phyloP scores from a whole-genome alignment of 2,329 filamentous ascomycete species.

The Fusarium penzigii region DNA sequence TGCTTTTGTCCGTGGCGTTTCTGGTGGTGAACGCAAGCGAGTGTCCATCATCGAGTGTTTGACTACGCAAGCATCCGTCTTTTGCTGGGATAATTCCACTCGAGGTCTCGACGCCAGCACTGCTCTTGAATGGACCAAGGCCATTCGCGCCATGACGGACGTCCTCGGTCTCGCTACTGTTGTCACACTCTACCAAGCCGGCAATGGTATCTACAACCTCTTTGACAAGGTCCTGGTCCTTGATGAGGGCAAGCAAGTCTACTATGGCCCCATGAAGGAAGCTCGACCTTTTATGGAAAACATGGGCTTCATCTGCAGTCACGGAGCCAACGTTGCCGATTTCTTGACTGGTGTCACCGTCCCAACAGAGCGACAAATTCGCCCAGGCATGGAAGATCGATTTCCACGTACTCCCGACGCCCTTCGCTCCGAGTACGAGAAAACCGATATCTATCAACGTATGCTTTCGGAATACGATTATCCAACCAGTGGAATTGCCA shows the following conservation, averaged over 20 bases:
- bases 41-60: constrained; percentile 69
- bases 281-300: constrained; percentile 66
- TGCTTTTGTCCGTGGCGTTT: constrained; percentile 65
- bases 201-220: constrained; percentile 67
- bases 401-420: constrained; percentile 48
- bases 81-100: constrained; percentile 69
- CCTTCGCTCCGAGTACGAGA: constrained; percentile 52
- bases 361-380: constrained; percentile 67
- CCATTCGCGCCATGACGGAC: constrained; percentile 65
- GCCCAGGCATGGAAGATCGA: constrained; percentile 35
- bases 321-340: constrained; percentile 65
- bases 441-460: constrained; percentile 47
- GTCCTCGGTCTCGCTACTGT: constrained; percentile 60
- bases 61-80: constrained; percentile 58
- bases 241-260: constrained; percentile 66
- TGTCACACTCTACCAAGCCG: constrained; percentile 69
- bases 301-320: constrained; percentile 62
- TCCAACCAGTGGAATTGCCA: constrained; percentile 50
- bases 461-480: constrained; percentile 61
- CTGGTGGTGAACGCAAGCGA: constrained; percentile 68
- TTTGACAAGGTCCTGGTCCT: constrained; percentile 72
- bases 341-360: constrained; percentile 67
- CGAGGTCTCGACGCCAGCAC: constrained; percentile 66
- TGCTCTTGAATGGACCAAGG: constrained; percentile 61
- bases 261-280: constrained; percentile 60